A percentile compares a stretch with the other conserved stretches of the same genome.
These are phyloP conservation scores for Scedosporium dehoogii DNA, from an alignment of 2,329 filamentous ascomycete species.

Conservation along the genomic window DNA sequence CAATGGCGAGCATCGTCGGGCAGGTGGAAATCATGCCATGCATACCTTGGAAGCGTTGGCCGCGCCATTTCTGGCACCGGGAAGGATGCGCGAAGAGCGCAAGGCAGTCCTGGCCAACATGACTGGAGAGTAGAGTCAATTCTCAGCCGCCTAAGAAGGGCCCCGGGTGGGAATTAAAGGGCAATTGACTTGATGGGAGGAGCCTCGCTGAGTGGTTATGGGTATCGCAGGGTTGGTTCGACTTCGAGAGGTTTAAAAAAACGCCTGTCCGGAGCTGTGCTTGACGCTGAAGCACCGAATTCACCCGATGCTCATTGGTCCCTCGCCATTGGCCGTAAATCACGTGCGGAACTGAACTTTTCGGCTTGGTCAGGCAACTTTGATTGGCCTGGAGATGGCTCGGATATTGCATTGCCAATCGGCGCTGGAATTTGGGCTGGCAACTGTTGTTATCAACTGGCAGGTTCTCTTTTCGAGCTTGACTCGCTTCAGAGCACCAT, in stretches of 20 bases:
- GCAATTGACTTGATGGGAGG: constrained; percentile 5
- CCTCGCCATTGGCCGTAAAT: constrained; percentile 3
- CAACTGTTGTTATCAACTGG: not conserved
- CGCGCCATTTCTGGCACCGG: constrained; percentile 64
- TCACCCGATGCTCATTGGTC: constrained; percentile 13
- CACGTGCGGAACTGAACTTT: constrained; percentile 9
- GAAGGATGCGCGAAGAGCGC: constrained; percentile 79
- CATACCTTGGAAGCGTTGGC: constrained; percentile 64
- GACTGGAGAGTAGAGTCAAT: constrained; percentile 29
- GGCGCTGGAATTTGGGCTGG: too few relatives aligned
- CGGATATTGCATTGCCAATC: not conserved
- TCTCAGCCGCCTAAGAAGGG: constrained; percentile 6
- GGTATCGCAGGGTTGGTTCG: constrained; percentile 1
- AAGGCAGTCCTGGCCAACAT: constrained; percentile 93
- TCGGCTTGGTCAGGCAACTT: constrained; percentile 4
- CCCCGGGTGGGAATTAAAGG: constrained; percentile 2
- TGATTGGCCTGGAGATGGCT: constrained; percentile 1
- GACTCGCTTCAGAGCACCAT: not conserved
- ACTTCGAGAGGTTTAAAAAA: constrained; percentile 8
- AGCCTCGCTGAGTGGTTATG: constrained; percentile 1
- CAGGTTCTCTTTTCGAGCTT: not conserved
- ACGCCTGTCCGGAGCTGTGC: constrained; percentile 6
- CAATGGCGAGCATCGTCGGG: not conserved
- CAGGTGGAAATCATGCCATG: constrained; percentile 8
- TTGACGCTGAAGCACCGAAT: constrained; percentile 11